These are phyloP conservation scores for Pouteria glomerata DNA, from an alignment of 148 eudicot genomes.

Conservation along the genomic window DNA sequence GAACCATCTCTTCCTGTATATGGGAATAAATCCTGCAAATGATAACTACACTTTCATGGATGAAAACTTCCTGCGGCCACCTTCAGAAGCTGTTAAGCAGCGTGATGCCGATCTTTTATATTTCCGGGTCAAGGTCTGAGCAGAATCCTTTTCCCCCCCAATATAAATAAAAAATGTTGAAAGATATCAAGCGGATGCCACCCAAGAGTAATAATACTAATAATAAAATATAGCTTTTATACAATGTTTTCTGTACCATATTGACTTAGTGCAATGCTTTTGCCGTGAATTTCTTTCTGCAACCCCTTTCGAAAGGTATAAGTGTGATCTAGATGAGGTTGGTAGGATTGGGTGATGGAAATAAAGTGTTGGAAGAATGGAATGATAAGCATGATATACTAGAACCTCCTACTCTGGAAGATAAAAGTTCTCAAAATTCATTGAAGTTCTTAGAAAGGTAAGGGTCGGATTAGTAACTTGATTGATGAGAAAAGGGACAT, in stretches of 20 bases:
- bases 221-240: too few relatives aligned
- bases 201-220: too few relatives aligned
- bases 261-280: background rate
- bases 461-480: too few relatives aligned
- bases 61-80: background rate
- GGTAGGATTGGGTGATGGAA: too few relatives aligned
- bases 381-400: background rate
- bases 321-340: background rate
- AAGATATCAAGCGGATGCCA: too few relatives aligned
- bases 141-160: too few relatives aligned
- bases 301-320: background rate
- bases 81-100: background rate
- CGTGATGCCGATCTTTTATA: constrained; percentile 4
- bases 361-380: background rate
- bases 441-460: too few relatives aligned
- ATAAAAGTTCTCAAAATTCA: too few relatives aligned
- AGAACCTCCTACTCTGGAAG: background rate
- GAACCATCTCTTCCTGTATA: background rate
- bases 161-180: too few relatives aligned
- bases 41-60: constrained; percentile 2
- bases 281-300: background rate
- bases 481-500: too few relatives aligned
- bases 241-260: background rate
- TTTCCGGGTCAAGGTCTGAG: constrained; percentile 14
- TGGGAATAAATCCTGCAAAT: constrained; percentile 7